Base-by-base conservation (phyloP, 2,329 filamentous ascomycete species). In the Ophiostoma sp. region DNA sequence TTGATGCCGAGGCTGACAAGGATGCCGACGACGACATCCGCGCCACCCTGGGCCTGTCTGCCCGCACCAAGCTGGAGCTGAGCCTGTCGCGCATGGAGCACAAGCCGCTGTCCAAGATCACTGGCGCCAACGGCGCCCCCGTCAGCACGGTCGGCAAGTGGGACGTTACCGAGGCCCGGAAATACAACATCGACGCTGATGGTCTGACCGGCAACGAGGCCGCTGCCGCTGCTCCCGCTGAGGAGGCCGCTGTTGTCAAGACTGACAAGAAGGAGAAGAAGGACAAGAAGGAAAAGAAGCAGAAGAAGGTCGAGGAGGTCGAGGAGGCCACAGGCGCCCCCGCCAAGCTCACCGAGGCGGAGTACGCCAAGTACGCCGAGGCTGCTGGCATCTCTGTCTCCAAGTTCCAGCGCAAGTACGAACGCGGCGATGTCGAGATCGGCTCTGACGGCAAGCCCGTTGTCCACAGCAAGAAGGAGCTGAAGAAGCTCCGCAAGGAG, bases 101-200 rank as follows among this genome's bases (percentile, higher is more conserved):
- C 79, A 97, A 96, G 84, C 91, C 94, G 16, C 81, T 95, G 42
- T 90, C 90, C 70, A 85, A 88, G 72, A 65, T 64, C 9, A 38
- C 49, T 11, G 40, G 42, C 36, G 7, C 40, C 38, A 69, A 47
- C 27, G 12, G 47, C 14, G 69, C 68, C 47, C 78, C 84, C 47
- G 80, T 81, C 7, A 77, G 81, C 52, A 79, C 81, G 58, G 80
- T 84, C 69, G 87, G 88, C 74, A 96, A 96, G 80, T 96, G 92
- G 85, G 91, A 93, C 72, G 84, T 99, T 75, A 96, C 96, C 81
- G 92, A 97, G 79, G 90, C 91, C 11, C 86, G 92, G 76, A 95
- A 94, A 80, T 99, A 99, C 84, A 98, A 98, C 79, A 85, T 87
- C 65, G 93, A 98, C 76, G 95, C 92, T 67, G 95, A 99, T 79